A percentile compares a stretch with the other conserved stretches of the same genome.
Conservation (phyloP, 2,329 filamentous ascomycete species). For the Ilyonectria sp. region DNA sequence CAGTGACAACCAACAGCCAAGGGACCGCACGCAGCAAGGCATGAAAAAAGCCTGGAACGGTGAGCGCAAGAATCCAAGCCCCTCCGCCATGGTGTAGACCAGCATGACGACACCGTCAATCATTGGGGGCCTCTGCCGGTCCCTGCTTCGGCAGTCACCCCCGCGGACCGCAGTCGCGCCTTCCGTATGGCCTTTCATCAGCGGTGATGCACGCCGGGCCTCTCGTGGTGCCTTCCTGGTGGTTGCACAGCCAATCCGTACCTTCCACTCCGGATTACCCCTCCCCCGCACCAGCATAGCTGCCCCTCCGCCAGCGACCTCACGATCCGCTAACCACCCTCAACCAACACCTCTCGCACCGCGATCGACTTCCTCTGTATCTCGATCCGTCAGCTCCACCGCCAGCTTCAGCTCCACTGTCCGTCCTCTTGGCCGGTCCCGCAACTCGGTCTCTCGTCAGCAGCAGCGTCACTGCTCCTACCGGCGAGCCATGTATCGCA, state of each 20-base stretch:
- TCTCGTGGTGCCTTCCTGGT: not conserved
- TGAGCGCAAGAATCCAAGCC: not conserved
- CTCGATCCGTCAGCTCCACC: constrained; percentile 9
- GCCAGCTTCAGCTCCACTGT: not conserved
- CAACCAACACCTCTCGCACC: constrained; percentile 1
- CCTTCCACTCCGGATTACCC: constrained; percentile 43
- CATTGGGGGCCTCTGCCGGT: constrained; percentile 11
- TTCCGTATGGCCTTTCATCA: constrained; percentile 3
- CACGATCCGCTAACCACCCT: not conserved
- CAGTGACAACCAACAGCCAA: not conserved
- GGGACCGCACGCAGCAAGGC: constrained; percentile 5
- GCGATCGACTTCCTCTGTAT: not conserved
- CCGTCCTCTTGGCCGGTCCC: constrained; percentile 13
- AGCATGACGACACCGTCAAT: constrained; percentile 5
- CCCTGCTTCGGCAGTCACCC: constrained; percentile 16
- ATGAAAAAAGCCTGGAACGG: not conserved
- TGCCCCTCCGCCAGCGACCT: constrained; percentile 26
- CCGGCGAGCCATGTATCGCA: constrained; percentile 50
- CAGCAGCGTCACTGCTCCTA: constrained; percentile 49
- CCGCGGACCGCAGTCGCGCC: constrained; percentile 9
- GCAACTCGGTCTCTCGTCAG: constrained; percentile 29
- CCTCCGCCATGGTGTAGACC: not conserved
- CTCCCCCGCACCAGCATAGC: constrained; percentile 47
- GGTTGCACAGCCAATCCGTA: constrained; percentile 39
- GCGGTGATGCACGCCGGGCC: not conserved